Evolutionary conservation across 805 yeast species (phyloP).

Genomic region (Kodamaea sagamina): DNA sequence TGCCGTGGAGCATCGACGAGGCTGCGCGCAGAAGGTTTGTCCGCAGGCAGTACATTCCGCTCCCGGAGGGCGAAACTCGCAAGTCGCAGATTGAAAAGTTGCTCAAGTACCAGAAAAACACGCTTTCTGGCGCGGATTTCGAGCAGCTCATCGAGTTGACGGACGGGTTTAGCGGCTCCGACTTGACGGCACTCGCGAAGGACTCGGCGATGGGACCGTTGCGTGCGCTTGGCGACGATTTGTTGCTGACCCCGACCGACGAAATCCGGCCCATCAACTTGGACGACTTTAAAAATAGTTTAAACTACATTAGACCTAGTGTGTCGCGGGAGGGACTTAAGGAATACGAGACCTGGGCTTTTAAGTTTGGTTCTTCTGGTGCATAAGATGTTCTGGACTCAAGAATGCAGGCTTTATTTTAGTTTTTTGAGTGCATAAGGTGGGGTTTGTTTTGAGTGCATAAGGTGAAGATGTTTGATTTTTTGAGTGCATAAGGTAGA

Average conservation of each 20-base stretch:
- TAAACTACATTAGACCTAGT: slow-evolving; percentile 81
- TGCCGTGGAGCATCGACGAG: slow-evolving; percentile 97
- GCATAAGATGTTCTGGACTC: slow-evolving; percentile 41
- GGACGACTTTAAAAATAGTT: slow-evolving; percentile 72
- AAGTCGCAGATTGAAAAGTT: slow-evolving; percentile 67
- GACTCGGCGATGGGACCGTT: slow-evolving; percentile 99
- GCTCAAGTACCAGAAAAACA: slow-evolving; percentile 69
- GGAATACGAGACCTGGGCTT: slow-evolving; percentile 88
- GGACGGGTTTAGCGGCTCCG: slow-evolving; percentile 88
- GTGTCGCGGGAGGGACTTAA: slow-evolving; percentile 79
- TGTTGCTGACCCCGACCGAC: slow-evolving; percentile 67
- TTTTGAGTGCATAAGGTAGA: too few species aligned
- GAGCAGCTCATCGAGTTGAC: slow-evolving; percentile 64
- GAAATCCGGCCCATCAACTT: slow-evolving; percentile 75
- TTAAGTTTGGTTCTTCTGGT: slow-evolving; percentile 83
- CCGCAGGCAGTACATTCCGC: slow-evolving; percentile 87
- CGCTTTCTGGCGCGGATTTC: slow-evolving; percentile 63
- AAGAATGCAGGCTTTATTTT: slow-evolving; percentile 2
- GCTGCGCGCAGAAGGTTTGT: slow-evolving; percentile 95
- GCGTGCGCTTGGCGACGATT: slow-evolving; percentile 82
- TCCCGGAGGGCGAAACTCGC: slow-evolving; percentile 87
- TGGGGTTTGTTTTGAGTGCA: background rate
- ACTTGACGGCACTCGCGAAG: slow-evolving; percentile 88
- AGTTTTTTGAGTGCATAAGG: too few species aligned
- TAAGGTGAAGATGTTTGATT: background rate